These are phyloP conservation scores for Hyaloperonospora brassicae DNA, from an alignment of 352 stramenopile genomes.

Conservation along the genomic window DNA sequence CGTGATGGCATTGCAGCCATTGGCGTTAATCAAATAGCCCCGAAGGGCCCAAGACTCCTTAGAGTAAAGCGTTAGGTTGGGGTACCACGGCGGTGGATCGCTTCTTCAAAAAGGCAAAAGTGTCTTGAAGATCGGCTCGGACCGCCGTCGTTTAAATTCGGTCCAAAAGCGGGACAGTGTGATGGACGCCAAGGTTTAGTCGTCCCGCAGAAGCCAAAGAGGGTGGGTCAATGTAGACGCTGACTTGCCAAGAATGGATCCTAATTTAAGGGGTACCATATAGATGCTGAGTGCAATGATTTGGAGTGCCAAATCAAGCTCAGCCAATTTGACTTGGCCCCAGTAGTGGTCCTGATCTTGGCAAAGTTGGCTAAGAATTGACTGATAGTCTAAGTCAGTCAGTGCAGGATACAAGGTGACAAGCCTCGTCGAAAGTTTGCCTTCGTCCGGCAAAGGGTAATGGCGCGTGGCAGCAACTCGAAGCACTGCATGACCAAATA, in stretches of 20 bases:
- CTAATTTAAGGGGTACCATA: background rate
- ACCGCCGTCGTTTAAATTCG: background rate
- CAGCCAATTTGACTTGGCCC: background rate
- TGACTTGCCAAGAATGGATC: background rate
- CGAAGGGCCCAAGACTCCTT: too few relatives aligned
- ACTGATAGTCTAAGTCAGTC: too few relatives aligned
- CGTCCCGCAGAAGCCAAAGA: background rate
- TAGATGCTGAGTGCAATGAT: background rate
- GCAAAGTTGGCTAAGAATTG: background rate
- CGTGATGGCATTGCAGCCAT: too few relatives aligned
- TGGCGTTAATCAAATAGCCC: too few relatives aligned
- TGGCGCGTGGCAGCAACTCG: background rate
- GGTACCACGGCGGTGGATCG: too few relatives aligned
- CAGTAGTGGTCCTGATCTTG: background rate
- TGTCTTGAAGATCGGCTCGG: too few relatives aligned
- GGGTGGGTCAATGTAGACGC: background rate
- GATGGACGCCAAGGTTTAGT: background rate
- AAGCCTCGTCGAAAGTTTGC: background rate
- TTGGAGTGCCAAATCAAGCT: background rate
- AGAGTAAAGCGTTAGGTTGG: too few relatives aligned
- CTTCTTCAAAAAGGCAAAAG: too few relatives aligned
- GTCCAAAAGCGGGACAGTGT: background rate
- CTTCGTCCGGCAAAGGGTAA: background rate
- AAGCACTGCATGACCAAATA: background rate
- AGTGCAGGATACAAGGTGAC: background rate